These are phyloP conservation scores for Periconia macrospinosa DNA, from an alignment of 2,329 filamentous ascomycete species.

Conservation along the genomic window DNA sequence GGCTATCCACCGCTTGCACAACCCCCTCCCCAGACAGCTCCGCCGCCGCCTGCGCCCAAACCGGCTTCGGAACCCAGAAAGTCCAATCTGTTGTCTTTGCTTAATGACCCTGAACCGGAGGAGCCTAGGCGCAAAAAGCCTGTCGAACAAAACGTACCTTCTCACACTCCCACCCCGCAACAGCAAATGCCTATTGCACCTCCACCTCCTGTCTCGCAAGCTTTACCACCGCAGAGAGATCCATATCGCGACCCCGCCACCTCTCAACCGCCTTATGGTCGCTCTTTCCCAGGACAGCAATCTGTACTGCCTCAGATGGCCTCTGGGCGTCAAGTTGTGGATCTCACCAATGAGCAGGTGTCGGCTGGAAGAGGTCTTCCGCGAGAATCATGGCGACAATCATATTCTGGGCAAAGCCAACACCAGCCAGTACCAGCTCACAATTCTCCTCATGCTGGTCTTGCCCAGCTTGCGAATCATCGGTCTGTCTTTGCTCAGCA, in stretches of 20 bases:
- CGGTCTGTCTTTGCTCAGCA: conserved; percentile 38
- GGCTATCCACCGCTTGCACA: conserved; percentile 23
- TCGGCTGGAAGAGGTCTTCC: conserved; percentile 17
- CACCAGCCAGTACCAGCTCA: conserved; percentile 23
- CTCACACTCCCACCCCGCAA: conserved; percentile 39
- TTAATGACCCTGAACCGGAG: conserved; percentile 43
- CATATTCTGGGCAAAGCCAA: conserved; percentile 30
- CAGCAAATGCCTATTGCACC: conserved; percentile 37
- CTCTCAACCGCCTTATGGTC: conserved; percentile 29
- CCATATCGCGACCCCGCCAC: conserved; percentile 25
- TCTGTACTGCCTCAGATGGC: conserved; percentile 21
- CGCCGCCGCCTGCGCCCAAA: conserved; percentile 22
- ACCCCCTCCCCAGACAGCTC: conserved; percentile 18
- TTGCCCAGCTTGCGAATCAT: conserved; percentile 32
- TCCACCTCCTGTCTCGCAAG: conserved; percentile 28
- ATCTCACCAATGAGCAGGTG: conserved; percentile 34
- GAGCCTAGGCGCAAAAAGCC: conserved; percentile 39
- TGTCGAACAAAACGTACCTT: conserved; percentile 33
- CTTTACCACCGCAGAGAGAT: conserved; percentile 27
- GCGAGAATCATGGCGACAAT: conserved; percentile 36
- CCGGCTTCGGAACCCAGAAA: conserved; percentile 38
- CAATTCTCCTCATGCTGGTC: conserved; percentile 30
- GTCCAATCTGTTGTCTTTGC: conserved; percentile 41
- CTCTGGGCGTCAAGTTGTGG: conserved; percentile 29
- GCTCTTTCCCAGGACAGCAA: conserved; percentile 31